phyloP scores from a whole-genome alignment of 306 rosid genomes.

The Abrus precatorius region DNA sequence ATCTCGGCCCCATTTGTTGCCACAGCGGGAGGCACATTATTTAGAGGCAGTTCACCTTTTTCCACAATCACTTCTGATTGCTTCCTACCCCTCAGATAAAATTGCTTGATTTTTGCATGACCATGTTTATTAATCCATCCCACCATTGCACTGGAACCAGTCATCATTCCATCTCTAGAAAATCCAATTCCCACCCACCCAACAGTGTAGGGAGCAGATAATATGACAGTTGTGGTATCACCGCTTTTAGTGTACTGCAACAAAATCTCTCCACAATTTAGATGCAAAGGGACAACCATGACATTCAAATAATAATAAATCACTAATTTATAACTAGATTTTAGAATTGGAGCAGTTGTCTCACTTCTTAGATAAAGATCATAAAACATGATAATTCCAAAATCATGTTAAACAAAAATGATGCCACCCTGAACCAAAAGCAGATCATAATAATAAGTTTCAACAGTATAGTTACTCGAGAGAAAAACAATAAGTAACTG shows the following conservation, averaged over 20 bases:
- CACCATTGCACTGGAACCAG: conserved; percentile 97
- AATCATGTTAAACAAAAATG: conserved; percentile 1
- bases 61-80: conserved; percentile 71
- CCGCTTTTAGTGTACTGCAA: conserved; percentile 79
- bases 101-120: conserved; percentile 85
- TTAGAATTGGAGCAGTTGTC: background rate
- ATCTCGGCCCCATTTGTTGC: conserved; percentile 89
- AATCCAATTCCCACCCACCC: conserved; percentile 99
- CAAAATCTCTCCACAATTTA: conserved; percentile 22
- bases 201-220: conserved; percentile 88
- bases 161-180: conserved; percentile 89
- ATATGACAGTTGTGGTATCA: conserved; percentile 73
- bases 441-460: conserved; percentile 28
- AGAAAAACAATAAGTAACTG: background rate
- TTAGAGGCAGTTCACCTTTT: conserved; percentile 95
- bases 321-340: conserved; percentile 1
- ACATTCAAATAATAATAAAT: conserved; percentile 14
- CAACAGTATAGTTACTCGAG: background rate
- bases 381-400: conserved; percentile 11
- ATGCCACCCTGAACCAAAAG: conserved; percentile 2
- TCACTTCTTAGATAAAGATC: conserved; percentile 8
- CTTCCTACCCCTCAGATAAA: conserved; percentile 78
- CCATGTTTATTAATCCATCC: conserved; percentile 93
- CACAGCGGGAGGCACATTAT: conserved; percentile 80
- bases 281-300: conserved; percentile 27